Conservation (phyloP, 345 rosid genomes). For the Boechera divaricarpa region DNA sequence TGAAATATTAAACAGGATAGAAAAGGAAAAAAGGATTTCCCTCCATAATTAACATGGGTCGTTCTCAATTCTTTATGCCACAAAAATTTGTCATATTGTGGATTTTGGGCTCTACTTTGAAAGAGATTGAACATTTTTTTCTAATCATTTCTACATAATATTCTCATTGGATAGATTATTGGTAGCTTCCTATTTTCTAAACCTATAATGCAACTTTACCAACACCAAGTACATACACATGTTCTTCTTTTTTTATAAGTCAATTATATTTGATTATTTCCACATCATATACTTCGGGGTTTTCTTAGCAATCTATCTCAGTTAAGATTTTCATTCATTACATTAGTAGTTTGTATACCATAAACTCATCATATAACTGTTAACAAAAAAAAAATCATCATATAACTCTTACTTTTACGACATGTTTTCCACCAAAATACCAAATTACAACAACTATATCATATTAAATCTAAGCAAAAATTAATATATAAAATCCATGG, state of each 20-base stretch:
- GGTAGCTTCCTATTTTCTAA: slow-evolving; percentile 19
- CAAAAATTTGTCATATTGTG: slow-evolving; percentile 44
- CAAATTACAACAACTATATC: not conserved
- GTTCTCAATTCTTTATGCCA: slow-evolving; percentile 42
- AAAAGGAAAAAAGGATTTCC: slow-evolving; percentile 29
- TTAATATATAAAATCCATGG: not conserved
- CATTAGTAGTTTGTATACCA: not conserved
- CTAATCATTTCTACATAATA: slow-evolving; percentile 43
- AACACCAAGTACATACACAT: slow-evolving; percentile 8
- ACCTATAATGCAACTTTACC: slow-evolving; percentile 41
- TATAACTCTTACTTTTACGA: not conserved
- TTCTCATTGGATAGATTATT: slow-evolving; percentile 41
- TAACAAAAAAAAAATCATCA: not conserved
- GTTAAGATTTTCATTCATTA: not conserved
- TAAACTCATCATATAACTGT: not conserved
- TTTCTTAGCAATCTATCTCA: not conserved
- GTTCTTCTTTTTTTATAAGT: not conserved
- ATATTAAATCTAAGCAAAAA: not conserved
- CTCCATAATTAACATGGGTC: slow-evolving; percentile 39
- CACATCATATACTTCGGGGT: slow-evolving; percentile 16
- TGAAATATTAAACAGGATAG: not conserved
- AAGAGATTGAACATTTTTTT: slow-evolving; percentile 44
- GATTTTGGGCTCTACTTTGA: slow-evolving; percentile 47
- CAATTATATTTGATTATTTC: not conserved
- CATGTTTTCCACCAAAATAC: slow-evolving; percentile 4